Percentiles rank a stretch among this genome's conserved stretches.
phyloP scores from a whole-genome alignment of 352 stramenopile species.

The Globisporangium uncinulatum region DNA sequence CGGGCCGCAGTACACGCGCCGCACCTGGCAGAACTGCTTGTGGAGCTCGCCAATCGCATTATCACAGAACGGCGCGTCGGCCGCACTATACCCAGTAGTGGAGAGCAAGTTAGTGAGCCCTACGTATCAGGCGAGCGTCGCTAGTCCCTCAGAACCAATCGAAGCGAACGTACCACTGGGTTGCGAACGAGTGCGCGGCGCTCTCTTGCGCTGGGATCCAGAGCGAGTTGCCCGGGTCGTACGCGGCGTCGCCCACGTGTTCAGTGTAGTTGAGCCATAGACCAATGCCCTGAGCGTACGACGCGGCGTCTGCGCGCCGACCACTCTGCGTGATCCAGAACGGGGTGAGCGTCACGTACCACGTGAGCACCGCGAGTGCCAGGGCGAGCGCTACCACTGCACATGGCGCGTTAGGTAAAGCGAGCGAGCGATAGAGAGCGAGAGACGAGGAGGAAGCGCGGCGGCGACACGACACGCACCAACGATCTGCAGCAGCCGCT shows the following conservation, averaged over 20 bases:
- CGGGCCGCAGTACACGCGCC: slow-evolving; percentile 62
- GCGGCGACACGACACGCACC: slow-evolving; percentile 13
- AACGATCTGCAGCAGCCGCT: slow-evolving; percentile 36
- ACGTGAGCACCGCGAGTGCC: slow-evolving; percentile 40
- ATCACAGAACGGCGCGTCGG: slow-evolving; percentile 34
- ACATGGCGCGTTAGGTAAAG: not conserved
- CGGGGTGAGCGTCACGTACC: slow-evolving; percentile 68
- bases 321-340: slow-evolving; percentile 65
- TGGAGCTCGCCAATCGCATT: slow-evolving; percentile 57
- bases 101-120: not conserved
- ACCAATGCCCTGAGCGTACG: slow-evolving; percentile 75
- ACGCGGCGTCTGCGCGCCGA: slow-evolving; percentile 27
- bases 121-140: not conserved
- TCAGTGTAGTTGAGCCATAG: slow-evolving; percentile 83
- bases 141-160: not conserved
- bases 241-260: slow-evolving; percentile 55
- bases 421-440: not conserved
- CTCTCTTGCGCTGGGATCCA: slow-evolving; percentile 66
- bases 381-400: slow-evolving; percentile 48
- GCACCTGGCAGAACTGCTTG: slow-evolving; percentile 70
- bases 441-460: slow-evolving; percentile 3
- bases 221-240: slow-evolving; percentile 72
- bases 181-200: slow-evolving; percentile 41
- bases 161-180: slow-evolving; percentile 43
- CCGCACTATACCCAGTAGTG: slow-evolving; percentile 12